These are phyloP conservation scores for Chamaecyparis obtusa DNA, from an alignment of 75 land plant species.

Conservation along the genomic window DNA sequence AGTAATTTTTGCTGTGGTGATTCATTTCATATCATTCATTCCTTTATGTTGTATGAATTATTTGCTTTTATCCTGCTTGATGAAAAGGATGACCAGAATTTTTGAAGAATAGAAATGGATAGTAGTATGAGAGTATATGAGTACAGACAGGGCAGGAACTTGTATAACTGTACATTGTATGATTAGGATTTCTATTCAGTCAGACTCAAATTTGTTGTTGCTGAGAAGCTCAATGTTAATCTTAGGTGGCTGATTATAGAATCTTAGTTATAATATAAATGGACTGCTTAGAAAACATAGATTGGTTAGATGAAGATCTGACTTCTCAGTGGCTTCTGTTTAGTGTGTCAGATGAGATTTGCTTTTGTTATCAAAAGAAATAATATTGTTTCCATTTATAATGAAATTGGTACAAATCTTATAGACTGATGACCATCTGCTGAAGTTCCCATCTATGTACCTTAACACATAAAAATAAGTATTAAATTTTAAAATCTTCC, in stretches of 20 bases:
- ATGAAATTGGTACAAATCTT: background rate
- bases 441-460: background rate
- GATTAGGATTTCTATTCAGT: background rate
- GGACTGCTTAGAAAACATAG: background rate
- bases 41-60: background rate
- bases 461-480: background rate
- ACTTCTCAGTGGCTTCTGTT: background rate
- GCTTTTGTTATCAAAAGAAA: background rate
- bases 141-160: background rate
- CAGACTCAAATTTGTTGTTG: background rate
- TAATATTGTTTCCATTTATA: no score
- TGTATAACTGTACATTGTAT: background rate
- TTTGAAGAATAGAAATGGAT: background rate
- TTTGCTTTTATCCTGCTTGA: background rate
- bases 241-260: background rate
- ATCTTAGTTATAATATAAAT: background rate
- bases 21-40: background rate
- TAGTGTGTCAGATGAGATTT: background rate
- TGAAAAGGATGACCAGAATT: background rate
- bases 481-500: background rate
- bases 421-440: background rate
- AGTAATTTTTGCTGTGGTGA: background rate
- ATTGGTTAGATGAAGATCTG: background rate
- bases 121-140: background rate
- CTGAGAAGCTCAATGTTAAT: background rate